Evolutionary conservation across 768 basidiomycete genomes (phyloP).

Genomic region (Cystobasidium tubakii): DNA sequence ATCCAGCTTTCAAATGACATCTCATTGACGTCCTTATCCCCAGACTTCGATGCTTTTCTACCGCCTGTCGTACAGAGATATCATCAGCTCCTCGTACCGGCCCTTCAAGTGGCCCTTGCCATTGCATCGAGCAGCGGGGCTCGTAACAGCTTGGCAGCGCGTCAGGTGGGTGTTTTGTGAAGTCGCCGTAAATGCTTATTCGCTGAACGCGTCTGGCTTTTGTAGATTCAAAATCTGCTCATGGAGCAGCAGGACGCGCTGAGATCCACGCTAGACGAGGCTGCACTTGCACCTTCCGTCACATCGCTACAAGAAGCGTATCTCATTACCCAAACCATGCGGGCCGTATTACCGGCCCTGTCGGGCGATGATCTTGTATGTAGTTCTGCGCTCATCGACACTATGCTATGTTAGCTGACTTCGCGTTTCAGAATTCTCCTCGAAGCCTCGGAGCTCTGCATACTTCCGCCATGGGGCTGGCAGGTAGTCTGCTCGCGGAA

Average conservation of each 20-base stretch:
- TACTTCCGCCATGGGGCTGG: constrained; percentile 65
- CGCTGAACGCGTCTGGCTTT: constrained; percentile 51
- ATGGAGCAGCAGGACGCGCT: constrained; percentile 76
- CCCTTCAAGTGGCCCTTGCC: constrained; percentile 71
- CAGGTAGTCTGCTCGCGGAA: constrained; percentile 64
- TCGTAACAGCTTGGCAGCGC: constrained; percentile 55
- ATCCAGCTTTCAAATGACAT: constrained; percentile 37
- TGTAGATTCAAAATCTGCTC: constrained; percentile 62
- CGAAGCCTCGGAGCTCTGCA: constrained; percentile 82
- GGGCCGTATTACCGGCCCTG: constrained; percentile 63
- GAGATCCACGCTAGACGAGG: constrained; percentile 71
- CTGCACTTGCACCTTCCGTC: constrained; percentile 59
- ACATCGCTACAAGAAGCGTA: constrained; percentile 71
- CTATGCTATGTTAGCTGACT: constrained; percentile 49
- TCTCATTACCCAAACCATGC: constrained; percentile 67
- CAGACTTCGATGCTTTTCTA: constrained; percentile 79
- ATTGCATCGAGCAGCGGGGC: constrained; percentile 50
- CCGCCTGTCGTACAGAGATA: constrained; percentile 81
- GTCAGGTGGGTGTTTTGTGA: constrained; percentile 56
- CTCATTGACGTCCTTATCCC: background rate
- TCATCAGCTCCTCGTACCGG: constrained; percentile 82
- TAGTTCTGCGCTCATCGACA: constrained; percentile 38
- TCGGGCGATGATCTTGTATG: constrained; percentile 72
- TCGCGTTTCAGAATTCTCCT: constrained; percentile 52
- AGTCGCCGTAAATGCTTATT: background rate